Evolutionary conservation across 148 eudicot genomes (phyloP), one percentile per base, ranked within the genome.

Genomic region (Rhododendron williamsianum): DNA sequence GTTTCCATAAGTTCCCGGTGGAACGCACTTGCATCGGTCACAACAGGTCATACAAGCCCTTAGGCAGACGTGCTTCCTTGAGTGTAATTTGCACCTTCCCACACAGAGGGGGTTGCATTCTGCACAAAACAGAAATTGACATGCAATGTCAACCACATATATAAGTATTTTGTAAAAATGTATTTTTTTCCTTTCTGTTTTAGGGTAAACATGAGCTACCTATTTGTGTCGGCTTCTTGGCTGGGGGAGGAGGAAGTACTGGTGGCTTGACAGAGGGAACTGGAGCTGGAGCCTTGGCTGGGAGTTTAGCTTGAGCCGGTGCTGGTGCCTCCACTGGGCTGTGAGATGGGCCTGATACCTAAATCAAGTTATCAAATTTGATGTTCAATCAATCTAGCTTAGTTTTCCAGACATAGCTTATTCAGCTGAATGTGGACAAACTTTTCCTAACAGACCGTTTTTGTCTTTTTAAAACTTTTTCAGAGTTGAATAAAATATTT

Each of bases 1-100:
- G 92, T 94, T 93, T 27, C 98, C 98, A 46, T 87, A 91, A 2
- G 94, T 94, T 23, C 98, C 98, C 0, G 96, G 94, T 0, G 98
- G 98, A 19, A 94, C 98, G 72, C 98, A 94, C 81, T 91, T 92
- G 94, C 98, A 94, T 46, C 96, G 88, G 6, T 13, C 76, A 38
- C 98, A 94, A 80, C 98, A 94, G 0, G 96, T 90, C 48, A 89
- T 77, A 86, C 98, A 94, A 0, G 94, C 94, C 79, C 96, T 91
- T 82, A 86, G 23, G 83, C 98, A 94, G 10, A 88, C 21, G 2
- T 84, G 51, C 89, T 85, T 45, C 84, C 94, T 90, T 4, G 94
- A 92, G 83, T 93, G 94, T 33, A 81, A 10, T 15, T 81, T 87
- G 86, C 98, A 94, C 86, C 98, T 90, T 73, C 83, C 91, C 60